phyloP scores from a whole-genome alignment of 2,329 filamentous ascomycete genomes.

The Mariannaea elegans region DNA sequence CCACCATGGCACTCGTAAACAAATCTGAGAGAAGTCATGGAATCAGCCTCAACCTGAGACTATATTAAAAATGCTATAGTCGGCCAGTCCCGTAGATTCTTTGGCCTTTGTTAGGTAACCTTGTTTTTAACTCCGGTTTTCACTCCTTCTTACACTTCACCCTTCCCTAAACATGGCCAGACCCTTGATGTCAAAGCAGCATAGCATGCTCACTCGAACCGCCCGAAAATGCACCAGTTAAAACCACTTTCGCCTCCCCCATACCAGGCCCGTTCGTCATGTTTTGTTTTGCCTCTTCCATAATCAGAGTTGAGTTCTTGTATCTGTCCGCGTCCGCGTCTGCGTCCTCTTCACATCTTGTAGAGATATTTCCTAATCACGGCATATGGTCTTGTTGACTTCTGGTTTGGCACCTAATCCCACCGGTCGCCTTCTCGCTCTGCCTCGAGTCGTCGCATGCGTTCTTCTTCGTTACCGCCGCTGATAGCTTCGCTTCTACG shows the following conservation, averaged over 20 bases:
- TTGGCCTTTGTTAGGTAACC: not conserved
- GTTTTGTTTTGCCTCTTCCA: no score
- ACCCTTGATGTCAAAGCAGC: no score
- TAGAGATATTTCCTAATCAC: not conserved
- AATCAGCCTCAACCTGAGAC: slow-evolving; percentile 8
- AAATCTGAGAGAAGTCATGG: no score
- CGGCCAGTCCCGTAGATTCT: not conserved
- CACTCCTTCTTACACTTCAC: slow-evolving; percentile 5
- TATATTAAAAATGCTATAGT: slow-evolving; percentile 14
- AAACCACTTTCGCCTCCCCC: no score
- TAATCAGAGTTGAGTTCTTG: no score
- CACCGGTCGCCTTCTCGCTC: slow-evolving; percentile 66
- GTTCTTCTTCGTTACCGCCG: slow-evolving; percentile 60
- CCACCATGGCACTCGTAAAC: no score
- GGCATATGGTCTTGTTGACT: not conserved
- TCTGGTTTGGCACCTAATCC: slow-evolving; percentile 44
- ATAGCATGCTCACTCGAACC: no score
- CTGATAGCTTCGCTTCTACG: slow-evolving; percentile 59
- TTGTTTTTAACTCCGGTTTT: not conserved
- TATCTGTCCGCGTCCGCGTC: no score
- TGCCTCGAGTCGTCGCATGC: slow-evolving; percentile 64
- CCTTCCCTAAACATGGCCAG: no score
- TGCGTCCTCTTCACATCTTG: not conserved
- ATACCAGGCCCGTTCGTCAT: no score
- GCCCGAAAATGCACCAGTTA: no score